Evolutionary conservation across 1,139 yeast species (phyloP).

Genomic region (Scheffersomyces illinoinensis): DNA sequence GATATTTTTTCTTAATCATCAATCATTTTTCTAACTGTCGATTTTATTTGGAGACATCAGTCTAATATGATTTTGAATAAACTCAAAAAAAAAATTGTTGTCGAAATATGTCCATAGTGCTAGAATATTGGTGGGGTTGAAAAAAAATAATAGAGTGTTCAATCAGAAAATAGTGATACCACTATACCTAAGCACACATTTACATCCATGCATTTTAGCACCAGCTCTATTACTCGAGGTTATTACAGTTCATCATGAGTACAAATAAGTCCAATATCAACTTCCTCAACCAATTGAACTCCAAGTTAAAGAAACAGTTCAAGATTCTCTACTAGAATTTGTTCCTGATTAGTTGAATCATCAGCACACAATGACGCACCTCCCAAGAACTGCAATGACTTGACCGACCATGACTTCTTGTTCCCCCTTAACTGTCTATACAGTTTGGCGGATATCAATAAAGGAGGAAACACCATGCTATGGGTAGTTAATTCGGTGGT

Average conservation of each 20-base stretch:
- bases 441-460: neutral
- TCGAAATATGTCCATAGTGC: no score
- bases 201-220: no score
- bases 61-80: no score
- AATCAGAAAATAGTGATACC: no score
- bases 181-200: no score
- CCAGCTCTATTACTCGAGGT: constrained; percentile 3
- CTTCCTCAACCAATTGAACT: constrained; percentile 20
- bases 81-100: no score
- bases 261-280: constrained; percentile 13
- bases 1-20: no score
- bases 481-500: constrained; percentile 3
- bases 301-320: constrained; percentile 21
- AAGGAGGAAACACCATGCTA: neutral
- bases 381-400: constrained; percentile 6
- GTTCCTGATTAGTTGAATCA: constrained; percentile 21
- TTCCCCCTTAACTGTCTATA: constrained; percentile 4
- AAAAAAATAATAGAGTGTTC: no score
- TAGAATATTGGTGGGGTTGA: no score
- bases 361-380: constrained; percentile 20
- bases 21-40: no score
- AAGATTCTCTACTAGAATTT: constrained; percentile 20
- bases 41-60: no score
- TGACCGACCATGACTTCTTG: constrained; percentile 2
- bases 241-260: constrained; percentile 3